A percentile compares a stretch with the other conserved stretches of the same genome.
Evolutionary conservation across 2,329 filamentous ascomycete species (phyloP).

Genomic region (Penicillium sp.): DNA sequence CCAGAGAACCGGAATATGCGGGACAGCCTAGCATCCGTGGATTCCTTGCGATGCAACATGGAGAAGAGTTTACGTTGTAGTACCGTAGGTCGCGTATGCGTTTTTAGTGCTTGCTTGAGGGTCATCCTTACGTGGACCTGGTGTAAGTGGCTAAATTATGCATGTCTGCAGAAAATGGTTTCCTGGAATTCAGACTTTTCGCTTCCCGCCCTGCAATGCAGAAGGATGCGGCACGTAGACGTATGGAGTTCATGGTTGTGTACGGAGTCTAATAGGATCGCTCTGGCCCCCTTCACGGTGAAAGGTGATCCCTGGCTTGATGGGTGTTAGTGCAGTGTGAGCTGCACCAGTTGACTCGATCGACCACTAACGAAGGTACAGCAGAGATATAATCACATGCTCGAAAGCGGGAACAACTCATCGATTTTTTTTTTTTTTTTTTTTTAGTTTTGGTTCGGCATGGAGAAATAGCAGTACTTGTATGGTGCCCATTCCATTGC

Average conservation of each 20-base stretch:
- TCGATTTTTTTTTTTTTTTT: background rate
- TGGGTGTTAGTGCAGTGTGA: background rate
- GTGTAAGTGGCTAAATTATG: background rate
- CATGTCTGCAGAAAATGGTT: background rate
- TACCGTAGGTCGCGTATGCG: background rate
- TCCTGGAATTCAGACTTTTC: background rate
- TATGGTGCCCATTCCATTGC: background rate
- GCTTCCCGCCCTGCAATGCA: background rate
- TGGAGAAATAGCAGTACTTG: background rate
- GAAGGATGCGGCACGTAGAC: background rate
- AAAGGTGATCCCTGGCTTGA: conserved; percentile 3
- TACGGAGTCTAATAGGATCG: too few species aligned
- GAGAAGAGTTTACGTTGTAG: background rate
- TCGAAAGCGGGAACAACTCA: too few species aligned
- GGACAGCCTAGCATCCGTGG: conserved; percentile 10
- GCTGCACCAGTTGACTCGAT: conserved; percentile 3
- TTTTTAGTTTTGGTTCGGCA: background rate
- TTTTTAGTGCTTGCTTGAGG: background rate
- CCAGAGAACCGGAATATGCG: conserved; percentile 15
- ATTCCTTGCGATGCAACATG: conserved; percentile 16
- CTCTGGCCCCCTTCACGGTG: background rate
- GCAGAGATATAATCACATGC: background rate
- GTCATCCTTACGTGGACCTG: background rate
- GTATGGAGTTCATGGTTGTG: background rate
- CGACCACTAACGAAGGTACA: conserved; percentile 6